These are phyloP conservation scores for Penicillium riverlandense DNA, from an alignment of 495 filamentous ascomycete species.

Conservation along the genomic window DNA sequence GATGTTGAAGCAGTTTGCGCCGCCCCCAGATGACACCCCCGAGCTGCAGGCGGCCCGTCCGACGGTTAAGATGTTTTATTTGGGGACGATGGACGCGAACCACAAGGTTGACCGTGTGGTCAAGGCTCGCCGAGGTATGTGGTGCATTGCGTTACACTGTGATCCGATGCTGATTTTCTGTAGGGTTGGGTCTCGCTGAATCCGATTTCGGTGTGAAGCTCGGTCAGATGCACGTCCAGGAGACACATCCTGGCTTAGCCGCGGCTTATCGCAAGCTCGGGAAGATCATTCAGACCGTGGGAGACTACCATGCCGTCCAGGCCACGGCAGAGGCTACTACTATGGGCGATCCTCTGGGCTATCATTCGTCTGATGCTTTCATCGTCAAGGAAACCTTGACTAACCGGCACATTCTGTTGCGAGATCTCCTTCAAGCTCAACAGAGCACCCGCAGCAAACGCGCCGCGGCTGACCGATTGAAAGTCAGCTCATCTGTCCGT, in stretches of 20 bases:
- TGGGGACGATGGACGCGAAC: constrained; percentile 88
- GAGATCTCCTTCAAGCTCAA: constrained; percentile 84
- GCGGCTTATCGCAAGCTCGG: constrained; percentile 94
- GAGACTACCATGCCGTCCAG: constrained; percentile 95
- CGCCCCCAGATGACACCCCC: constrained; percentile 93
- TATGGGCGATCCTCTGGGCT: constrained; percentile 85
- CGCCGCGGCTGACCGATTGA: constrained; percentile 80
- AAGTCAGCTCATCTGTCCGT: constrained; percentile 71
- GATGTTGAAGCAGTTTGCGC: constrained; percentile 97
- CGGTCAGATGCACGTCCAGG: constrained; percentile 74
- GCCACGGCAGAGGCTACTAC: constrained; percentile 95
- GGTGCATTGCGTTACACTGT: neutral
- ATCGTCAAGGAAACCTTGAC: constrained; percentile 99
- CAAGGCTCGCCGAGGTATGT: constrained; percentile 79
- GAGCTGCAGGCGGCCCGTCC: constrained; percentile 86
- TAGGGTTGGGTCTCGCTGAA: constrained; percentile 87
- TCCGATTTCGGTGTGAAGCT: constrained; percentile 90
- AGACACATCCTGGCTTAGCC: constrained; percentile 78
- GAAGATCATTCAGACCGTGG: constrained; percentile 82
- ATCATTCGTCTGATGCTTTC: constrained; percentile 93
- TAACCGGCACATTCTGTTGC: constrained; percentile 96
- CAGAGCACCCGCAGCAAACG: constrained; percentile 70
- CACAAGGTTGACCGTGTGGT: constrained; percentile 95
- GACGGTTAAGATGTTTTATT: constrained; percentile 89
- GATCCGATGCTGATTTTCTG: neutral